Evolutionary conservation across 2,329 filamentous ascomycete genomes (phyloP).

Genomic region (Bipolaris oryzae): DNA sequence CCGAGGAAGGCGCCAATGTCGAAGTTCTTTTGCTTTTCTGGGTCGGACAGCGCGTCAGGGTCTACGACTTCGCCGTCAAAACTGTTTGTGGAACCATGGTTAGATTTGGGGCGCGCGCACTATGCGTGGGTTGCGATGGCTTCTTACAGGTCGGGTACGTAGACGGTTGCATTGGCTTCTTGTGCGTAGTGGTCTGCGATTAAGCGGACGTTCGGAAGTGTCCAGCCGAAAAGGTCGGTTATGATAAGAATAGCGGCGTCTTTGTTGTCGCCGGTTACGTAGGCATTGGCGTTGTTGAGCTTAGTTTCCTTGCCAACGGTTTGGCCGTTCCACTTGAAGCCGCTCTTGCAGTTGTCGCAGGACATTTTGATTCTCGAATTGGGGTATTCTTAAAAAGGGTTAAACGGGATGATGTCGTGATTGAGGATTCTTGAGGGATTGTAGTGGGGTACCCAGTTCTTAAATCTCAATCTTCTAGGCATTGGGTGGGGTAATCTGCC

Average conservation of each 20-base stretch:
- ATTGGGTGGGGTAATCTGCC: conserved; percentile 4
- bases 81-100: conserved; percentile 16
- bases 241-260: conserved; percentile 56
- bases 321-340: conserved; percentile 49
- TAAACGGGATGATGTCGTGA: not conserved
- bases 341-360: conserved; percentile 45
- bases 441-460: conserved; percentile 5
- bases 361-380: conserved; percentile 28
- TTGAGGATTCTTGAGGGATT: not conserved
- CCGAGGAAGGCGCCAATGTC: conserved; percentile 49
- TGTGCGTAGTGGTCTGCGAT: conserved; percentile 57
- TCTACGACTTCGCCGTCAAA: conserved; percentile 42
- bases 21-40: conserved; percentile 42
- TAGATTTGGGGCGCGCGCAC: not conserved
- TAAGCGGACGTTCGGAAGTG: conserved; percentile 54
- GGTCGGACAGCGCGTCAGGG: conserved; percentile 32
- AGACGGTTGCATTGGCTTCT: conserved; percentile 53
- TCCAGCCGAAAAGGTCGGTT: conserved; percentile 56
- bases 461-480: conserved; percentile 8
- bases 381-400: not conserved
- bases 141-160: conserved; percentile 53
- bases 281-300: conserved; percentile 48
- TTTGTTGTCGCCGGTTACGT: conserved; percentile 52
- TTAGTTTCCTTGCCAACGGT: conserved; percentile 47
- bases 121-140: not conserved